Percentiles rank a stretch among this genome's conserved stretches.
Evolutionary conservation across 441 rosid genomes (phyloP).

Genomic region (Gossypium davidsonii): DNA sequence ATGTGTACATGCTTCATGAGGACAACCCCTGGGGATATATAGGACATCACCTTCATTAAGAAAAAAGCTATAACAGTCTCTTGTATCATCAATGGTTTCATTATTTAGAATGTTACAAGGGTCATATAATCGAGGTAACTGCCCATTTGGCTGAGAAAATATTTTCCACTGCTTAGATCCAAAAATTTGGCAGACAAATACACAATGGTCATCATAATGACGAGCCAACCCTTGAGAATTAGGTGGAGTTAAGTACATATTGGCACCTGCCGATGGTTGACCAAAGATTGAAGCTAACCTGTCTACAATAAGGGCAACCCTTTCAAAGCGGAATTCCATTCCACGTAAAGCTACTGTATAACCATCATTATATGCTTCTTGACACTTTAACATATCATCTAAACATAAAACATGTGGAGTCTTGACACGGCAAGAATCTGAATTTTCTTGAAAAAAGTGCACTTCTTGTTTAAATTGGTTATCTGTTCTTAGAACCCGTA

Average conservation of each 20-base stretch:
- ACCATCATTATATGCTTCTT: slow-evolving; percentile 48
- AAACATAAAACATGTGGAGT: slow-evolving; percentile 23
- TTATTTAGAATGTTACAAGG: slow-evolving; percentile 24
- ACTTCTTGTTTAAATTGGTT: slow-evolving; percentile 34
- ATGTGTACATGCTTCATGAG: slow-evolving; percentile 47
- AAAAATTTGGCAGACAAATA: slow-evolving; percentile 53
- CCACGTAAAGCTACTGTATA: slow-evolving; percentile 58
- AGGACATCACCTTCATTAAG: slow-evolving; percentile 54
- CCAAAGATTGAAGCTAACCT: slow-evolving; percentile 57
- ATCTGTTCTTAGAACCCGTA: slow-evolving; percentile 44
- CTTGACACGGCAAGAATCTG: slow-evolving; percentile 19
- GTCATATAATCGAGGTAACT: slow-evolving; percentile 49
- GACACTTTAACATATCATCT: slow-evolving; percentile 39
- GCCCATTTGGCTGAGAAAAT: slow-evolving; percentile 29
- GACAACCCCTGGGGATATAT: slow-evolving; percentile 59
- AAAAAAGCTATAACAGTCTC: slow-evolving; percentile 22
- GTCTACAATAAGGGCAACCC: slow-evolving; percentile 39
- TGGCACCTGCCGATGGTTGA: slow-evolving; percentile 63
- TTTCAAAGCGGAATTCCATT: slow-evolving; percentile 44
- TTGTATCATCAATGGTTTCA: slow-evolving; percentile 19
- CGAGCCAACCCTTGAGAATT: slow-evolving; percentile 56
- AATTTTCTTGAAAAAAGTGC: slow-evolving; percentile 35
- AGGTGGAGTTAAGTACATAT: slow-evolving; percentile 56
- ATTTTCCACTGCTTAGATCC: slow-evolving; percentile 52
- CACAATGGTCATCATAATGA: slow-evolving; percentile 59